Base-by-base conservation (phyloP, 2,329 filamentous ascomycete genomes). In the Setomelanomma holmii region DNA sequence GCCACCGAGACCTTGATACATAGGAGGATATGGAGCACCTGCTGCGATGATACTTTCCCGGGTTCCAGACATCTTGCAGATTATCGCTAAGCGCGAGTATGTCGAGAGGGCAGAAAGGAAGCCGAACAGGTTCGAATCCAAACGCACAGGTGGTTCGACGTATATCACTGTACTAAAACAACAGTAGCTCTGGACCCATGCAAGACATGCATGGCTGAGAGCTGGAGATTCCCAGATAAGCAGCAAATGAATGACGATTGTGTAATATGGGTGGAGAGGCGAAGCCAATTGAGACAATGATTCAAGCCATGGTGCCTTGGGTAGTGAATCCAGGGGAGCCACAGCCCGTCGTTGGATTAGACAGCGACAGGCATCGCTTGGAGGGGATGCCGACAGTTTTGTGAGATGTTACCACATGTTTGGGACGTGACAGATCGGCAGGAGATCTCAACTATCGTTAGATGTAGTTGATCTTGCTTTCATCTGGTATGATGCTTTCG, bases 11-110 rank as follows among this genome's bases (percentile, higher is more conserved):
- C 61, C 61, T 5, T 56, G 55, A 43, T 63, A 58, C 27, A 38
- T 42, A 19, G 70, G 69, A 21, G 70, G 46, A 59, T 71, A 73
- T 41, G 71, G 71, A 52, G 69, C 63, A n/a, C 55, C 52, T 44
- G 42, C 45, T 38, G 42, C 49, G 12, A 43, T 20, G 22, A 46
- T 36, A 4, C 39, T 24, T n/a, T 39, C 43, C 23, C 34, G n/a
- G n/a, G n/a, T n/a, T n/a, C n/a, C n/a, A n/a, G n/a, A n/a, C n/a
- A 61, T 61, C 7, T 34, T 45, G 46, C 23, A 50, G 30, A 23
- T 22, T 51, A 46, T 23, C 27, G 36, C 24, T 21, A n/a, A 44
- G 46, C 34, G 34, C 42, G 34, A 51, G 41, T 42, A 24, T 27
- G 22, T 40, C 30, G 53, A 45, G 48, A 30, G 38, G 23, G 30